Base-by-base conservation (phyloP, 768 basidiomycete species). In the Hypsizygus marmoreus region DNA sequence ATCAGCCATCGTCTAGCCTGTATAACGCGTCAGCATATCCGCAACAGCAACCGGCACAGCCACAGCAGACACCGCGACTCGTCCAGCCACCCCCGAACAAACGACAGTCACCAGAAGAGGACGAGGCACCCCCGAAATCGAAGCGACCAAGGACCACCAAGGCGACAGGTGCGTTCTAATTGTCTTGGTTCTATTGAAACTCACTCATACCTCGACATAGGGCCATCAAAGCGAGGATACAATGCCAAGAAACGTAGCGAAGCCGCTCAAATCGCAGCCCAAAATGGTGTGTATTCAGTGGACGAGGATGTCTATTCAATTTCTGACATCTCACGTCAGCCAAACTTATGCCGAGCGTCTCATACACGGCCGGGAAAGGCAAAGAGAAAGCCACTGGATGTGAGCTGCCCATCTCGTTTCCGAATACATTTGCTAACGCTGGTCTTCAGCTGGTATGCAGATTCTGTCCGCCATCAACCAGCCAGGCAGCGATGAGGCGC, bases 191-290 rank as follows among this genome's bases (percentile, higher is more conserved):
- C 41, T 23, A 43, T 22, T 39, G 45, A 26, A 24, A 39, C 23
- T 14, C 29, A 40, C 38, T 53, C 17, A 33, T 32, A n/a, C 34
- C 37, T 20, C 45, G 41, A 55, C 33, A 41, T 56, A 72, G 71
- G 61, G 42, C 48, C 77, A 34, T 79, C 82, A 29, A 82, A 81
- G 66, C 81, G 85, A 54, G 86, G 84, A 32, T 84, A 82, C 55
- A 85, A 76, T 50, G 70, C 81, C 41, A 87, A 84, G 71, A 88
- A 86, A 65, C 83, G 86, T 47, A 82, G 66, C 50, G 86, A 88
- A 46, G 81, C 82, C 19, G 83, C 81, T 2, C 77, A 81, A 55
- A 79, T 80, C 56, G 75, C 78, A 23, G 80, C 80, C 32, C 78
- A 82, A 59, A 83, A 80, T 56, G 82, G 86, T 88, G 58, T 47